These are phyloP conservation scores for Aristolochia fimbriata DNA, from an alignment of 164 flowering plant species.

Conservation along the genomic window DNA sequence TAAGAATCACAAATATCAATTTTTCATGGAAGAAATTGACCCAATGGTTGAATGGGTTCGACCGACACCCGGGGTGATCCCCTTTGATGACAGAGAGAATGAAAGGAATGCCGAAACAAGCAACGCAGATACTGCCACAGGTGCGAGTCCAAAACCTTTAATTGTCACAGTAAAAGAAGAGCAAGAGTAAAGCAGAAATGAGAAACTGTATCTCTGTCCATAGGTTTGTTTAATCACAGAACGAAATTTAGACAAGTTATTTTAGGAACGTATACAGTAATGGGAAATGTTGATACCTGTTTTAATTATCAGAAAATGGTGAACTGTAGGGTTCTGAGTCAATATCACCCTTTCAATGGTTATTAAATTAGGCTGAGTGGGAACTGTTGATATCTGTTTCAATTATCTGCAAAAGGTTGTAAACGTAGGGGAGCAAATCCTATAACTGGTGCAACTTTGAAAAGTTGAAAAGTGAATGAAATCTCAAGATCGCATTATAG, in stretches of 20 bases:
- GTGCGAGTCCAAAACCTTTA: background rate
- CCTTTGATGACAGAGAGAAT: background rate
- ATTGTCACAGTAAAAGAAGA: conserved; percentile 8
- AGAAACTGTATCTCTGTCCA: no score
- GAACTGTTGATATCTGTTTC: no score
- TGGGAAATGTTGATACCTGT: no score
- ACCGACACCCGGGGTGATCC: conserved; percentile 1
- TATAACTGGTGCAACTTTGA: background rate
- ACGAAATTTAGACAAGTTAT: background rate
- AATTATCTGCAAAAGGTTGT: no score
- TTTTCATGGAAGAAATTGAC: conserved; percentile 12
- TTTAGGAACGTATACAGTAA: background rate
- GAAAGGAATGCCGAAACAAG: background rate
- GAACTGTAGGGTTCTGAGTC: no score
- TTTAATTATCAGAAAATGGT: no score
- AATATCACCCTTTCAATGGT: no score
- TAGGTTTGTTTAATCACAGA: no score
- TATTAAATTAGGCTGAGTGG: no score
- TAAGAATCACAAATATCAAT: conserved; percentile 7
- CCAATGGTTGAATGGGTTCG: conserved; percentile 24
- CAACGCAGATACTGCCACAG: background rate
- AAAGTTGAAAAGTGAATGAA: background rate
- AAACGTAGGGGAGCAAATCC: background rate
- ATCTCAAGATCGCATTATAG: no score
- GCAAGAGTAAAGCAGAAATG: background rate